These are phyloP conservation scores for Aureobasidium sp. DNA, from an alignment of 2,329 filamentous ascomycete species.

Conservation along the genomic window DNA sequence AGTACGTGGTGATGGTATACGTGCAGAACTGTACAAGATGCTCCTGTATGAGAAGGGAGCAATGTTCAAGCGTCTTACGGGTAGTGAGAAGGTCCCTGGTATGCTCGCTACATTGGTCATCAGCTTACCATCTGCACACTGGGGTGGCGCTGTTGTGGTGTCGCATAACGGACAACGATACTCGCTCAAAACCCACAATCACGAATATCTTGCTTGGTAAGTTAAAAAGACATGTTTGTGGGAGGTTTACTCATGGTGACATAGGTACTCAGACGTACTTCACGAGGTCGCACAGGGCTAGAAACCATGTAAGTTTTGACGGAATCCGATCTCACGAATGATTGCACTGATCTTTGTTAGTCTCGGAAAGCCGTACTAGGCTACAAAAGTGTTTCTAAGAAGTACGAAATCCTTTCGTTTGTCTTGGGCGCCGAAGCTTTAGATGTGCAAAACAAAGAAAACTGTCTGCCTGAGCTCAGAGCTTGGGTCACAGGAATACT, in stretches of 20 bases:
- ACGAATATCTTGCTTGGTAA: conserved; percentile 29
- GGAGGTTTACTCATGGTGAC: neutral
- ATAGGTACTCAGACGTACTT: conserved; percentile 47
- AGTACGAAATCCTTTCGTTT: neutral
- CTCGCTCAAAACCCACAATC: conserved; percentile 24
- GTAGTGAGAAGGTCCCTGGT: conserved; percentile 19
- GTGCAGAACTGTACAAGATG: conserved; percentile 22
- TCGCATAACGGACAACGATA: conserved; percentile 11
- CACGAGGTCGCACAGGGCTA: conserved; percentile 36
- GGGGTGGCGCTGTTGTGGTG: conserved; percentile 20
- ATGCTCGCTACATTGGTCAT: conserved; percentile 25
- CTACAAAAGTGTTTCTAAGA: neutral
- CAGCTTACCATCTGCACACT: conserved; percentile 20
- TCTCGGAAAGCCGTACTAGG: neutral
- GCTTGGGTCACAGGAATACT: neutral
- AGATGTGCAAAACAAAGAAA: neutral
- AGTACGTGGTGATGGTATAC: conserved; percentile 4
- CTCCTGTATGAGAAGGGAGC: conserved; percentile 22
- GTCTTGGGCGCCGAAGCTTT: neutral
- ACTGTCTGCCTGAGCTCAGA: neutral
- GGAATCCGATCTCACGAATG: no score
- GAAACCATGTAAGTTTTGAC: neutral
- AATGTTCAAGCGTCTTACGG: conserved; percentile 21
- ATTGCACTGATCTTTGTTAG: neutral
- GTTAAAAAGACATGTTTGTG: conserved; percentile 14